Conservation (phyloP, 2,329 filamentous ascomycete species). For the Alternaria gansuensis region DNA sequence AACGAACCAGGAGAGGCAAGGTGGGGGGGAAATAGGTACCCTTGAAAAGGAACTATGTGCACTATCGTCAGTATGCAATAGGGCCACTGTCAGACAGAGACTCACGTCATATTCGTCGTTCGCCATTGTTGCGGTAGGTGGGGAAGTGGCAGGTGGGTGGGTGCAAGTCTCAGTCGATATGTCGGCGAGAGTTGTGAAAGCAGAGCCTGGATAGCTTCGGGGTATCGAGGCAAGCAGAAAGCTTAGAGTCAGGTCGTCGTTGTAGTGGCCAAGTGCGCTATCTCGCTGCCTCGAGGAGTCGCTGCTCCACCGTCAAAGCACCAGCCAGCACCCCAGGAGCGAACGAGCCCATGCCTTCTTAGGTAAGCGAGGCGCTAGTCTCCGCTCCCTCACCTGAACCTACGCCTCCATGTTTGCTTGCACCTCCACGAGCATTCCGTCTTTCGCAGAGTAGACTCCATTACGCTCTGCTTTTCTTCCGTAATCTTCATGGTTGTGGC, state of each 20-base stretch:
- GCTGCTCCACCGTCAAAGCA: constrained; percentile 21
- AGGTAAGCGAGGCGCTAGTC: constrained; percentile 19
- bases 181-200: not conserved
- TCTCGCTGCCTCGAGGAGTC: constrained; percentile 25
- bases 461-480: not conserved
- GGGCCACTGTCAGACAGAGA: constrained; percentile 33
- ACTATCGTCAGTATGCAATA: constrained; percentile 33
- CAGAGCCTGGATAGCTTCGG: constrained; percentile 6
- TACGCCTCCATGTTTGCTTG: constrained; percentile 5
- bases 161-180: constrained; percentile 4
- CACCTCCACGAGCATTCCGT: not conserved
- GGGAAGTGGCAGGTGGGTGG: constrained; percentile 25
- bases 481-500: not conserved
- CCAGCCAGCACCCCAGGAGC: constrained; percentile 18
- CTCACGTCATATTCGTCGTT: constrained; percentile 99
- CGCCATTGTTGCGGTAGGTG: constrained; percentile 72
- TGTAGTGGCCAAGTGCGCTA: constrained; percentile 23
- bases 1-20: constrained; percentile 25
- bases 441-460: not conserved
- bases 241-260: constrained; percentile 10
- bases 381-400: constrained; percentile 1
- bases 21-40: constrained; percentile 62
- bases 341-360: constrained; percentile 16
- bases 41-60: constrained; percentile 94
- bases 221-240: constrained; percentile 10